Conservation (phyloP, 768 basidiomycete genomes). For the Termitomyces sp. region DNA sequence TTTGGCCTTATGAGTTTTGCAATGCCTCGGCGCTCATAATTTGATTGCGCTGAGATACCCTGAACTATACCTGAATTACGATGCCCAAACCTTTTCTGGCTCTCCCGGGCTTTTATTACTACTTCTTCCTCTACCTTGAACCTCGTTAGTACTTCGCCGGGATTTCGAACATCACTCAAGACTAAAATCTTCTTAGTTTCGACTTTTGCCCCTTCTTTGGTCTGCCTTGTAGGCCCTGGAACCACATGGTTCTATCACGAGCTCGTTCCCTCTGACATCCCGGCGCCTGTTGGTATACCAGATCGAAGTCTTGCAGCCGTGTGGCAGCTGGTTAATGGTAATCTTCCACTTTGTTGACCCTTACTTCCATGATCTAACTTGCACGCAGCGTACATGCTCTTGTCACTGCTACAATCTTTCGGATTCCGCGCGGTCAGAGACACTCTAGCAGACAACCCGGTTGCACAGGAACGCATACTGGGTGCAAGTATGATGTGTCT, state of each 20-base stretch:
- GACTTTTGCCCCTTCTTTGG: constrained; percentile 28
- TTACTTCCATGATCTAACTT: constrained; percentile 2
- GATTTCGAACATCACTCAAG: background rate
- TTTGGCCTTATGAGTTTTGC: background rate
- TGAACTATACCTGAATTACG: background rate
- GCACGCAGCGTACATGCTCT: constrained; percentile 27
- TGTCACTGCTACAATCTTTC: constrained; percentile 54
- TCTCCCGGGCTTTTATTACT: constrained; percentile 55
- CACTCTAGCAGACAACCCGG: constrained; percentile 46
- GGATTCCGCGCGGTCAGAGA: constrained; percentile 66
- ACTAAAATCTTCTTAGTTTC: constrained; percentile 21
- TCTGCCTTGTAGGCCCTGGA: constrained; percentile 52
- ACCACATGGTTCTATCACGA: constrained; percentile 62
- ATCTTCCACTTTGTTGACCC: constrained; percentile 7
- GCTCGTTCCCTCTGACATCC: constrained; percentile 45
- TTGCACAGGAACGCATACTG: constrained; percentile 62
- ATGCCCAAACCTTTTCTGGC: constrained; percentile 39
- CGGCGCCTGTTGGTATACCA: constrained; percentile 31
- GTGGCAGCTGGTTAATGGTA: constrained; percentile 66
- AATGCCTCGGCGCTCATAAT: background rate
- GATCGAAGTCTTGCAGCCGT: constrained; percentile 53
- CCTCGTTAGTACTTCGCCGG: constrained; percentile 36
- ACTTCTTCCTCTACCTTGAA: constrained; percentile 61
- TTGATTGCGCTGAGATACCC: background rate
- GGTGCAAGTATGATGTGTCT: constrained; percentile 58